Base-by-base conservation (phyloP, 1,284 basidiomycete genomes). In the Leccinum ponderosum region DNA sequence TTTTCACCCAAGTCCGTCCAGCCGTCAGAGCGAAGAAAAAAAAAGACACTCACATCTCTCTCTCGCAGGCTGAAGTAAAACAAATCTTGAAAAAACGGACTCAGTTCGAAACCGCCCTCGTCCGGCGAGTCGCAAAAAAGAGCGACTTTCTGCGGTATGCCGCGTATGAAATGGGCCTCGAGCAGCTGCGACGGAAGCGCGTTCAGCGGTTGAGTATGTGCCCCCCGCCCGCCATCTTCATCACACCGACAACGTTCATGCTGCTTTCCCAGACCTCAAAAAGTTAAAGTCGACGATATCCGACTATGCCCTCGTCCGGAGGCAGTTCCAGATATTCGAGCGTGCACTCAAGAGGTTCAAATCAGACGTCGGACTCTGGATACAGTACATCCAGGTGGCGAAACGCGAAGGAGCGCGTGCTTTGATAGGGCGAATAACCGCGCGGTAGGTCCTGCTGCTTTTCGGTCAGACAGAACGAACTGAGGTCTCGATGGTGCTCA, bases 281-380 rank as follows among this genome's bases (percentile, higher is more conserved):
- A 77, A 78, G 47, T 75, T 77, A 27, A 85, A 83, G 44, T 81
- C 85, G 1, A 89, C 89, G 2, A 79, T 94, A 54, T 94, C 93
- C 7, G 90, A 92, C 72, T 94, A 90, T 70, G 90, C 92, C 6
- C 83, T 95, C 56, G 88, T 93, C 29, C 83, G 89, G 60, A 78
- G 94, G 65, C 91, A 94, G 68, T 89, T 94, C 72, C 89, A 93
- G 68, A 94, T 97, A 66, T 94, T 95, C 67, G 94, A 97, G 75
- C 87, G 95, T 25, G 93, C 93, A 3, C 82, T 96, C 15, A 89
- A 86, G 73, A 92, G 91, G 72, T 97, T 97, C 83, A 94, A 94
- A 70, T 85, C 84, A 15, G 95, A 97, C 70, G 81, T 97, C 5
- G 87, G 84, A 1, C 82, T 95, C 1, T 98, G 95, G 95, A 79